Conservation (phyloP, 352 stramenopile species). For the Nothophytophthora sp. region DNA sequence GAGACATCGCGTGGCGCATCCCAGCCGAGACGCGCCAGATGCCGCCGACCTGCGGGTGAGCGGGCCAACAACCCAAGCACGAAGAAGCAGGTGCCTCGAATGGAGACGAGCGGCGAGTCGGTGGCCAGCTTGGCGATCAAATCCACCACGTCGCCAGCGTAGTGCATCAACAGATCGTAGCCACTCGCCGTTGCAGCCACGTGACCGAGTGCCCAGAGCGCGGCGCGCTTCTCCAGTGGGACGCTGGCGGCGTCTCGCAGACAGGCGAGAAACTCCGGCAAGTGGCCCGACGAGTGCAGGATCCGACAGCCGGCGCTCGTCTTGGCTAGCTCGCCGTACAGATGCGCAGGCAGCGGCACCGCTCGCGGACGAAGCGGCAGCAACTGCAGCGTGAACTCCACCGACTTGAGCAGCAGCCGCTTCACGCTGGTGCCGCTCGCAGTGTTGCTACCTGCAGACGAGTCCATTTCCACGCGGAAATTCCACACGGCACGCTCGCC, state of each 20-base stretch:
- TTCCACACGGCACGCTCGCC: constrained; percentile 89
- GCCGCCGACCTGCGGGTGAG: constrained; percentile 58
- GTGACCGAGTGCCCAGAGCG: constrained; percentile 83
- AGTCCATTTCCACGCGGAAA: constrained; percentile 88
- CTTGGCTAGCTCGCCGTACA: constrained; percentile 88
- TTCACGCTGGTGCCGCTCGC: constrained; percentile 59
- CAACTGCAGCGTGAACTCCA: constrained; percentile 88
- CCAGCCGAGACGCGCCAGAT: constrained; percentile 78
- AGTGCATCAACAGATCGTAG: constrained; percentile 82
- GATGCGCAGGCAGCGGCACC: constrained; percentile 77
- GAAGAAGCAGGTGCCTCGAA: constrained; percentile 88
- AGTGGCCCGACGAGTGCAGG: constrained; percentile 73
- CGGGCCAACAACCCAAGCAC: constrained; percentile 77
- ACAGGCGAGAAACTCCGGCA: constrained; percentile 83
- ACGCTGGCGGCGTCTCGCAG: constrained; percentile 81
- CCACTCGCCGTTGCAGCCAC: constrained; percentile 79
- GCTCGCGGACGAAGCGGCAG: constrained; percentile 76
- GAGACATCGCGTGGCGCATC: constrained; percentile 66
- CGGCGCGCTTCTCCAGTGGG: constrained; percentile 84
- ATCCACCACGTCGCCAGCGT: constrained; percentile 84
- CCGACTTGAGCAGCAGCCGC: constrained; percentile 84
- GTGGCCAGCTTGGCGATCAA: constrained; percentile 88
- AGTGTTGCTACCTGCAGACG: constrained; percentile 39
- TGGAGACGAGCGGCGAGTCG: constrained; percentile 79
- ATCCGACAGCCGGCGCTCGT: constrained; percentile 83